These are phyloP conservation scores for Lecanicillium sp. DNA, from an alignment of 2,329 filamentous ascomycete genomes.

Conservation along the genomic window DNA sequence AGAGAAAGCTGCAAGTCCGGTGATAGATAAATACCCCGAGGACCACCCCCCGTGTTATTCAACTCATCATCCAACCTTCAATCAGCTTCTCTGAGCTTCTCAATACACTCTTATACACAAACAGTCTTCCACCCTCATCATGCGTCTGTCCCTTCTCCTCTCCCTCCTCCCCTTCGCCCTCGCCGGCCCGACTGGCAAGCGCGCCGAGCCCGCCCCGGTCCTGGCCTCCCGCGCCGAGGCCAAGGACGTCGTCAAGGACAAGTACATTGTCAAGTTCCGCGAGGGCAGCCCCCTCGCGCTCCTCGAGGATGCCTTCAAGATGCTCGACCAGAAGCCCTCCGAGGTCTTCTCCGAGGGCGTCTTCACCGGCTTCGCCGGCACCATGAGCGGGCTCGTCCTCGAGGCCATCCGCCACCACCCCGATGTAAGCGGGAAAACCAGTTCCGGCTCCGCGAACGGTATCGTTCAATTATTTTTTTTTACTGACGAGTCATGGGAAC, in stretches of 20 bases:
- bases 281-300: constrained; percentile 14
- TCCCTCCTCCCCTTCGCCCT: constrained; percentile 10
- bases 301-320: constrained; percentile 13
- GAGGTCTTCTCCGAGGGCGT: constrained; percentile 18
- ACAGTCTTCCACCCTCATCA: not conserved
- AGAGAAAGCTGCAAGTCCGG: too few species aligned
- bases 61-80: not conserved
- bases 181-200: constrained; percentile 9
- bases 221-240: constrained; percentile 15
- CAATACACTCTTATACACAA: not conserved
- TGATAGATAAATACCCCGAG: constrained; percentile 7
- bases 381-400: constrained; percentile 13
- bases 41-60: not conserved
- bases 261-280: constrained; percentile 21
- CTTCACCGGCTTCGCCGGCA: constrained; percentile 18
- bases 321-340: constrained; percentile 15
- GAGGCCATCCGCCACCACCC: constrained; percentile 17
- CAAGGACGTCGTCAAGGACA: constrained; percentile 15
- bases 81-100: too few species aligned
- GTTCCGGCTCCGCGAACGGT: not conserved
- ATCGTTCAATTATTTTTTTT: too few species aligned
- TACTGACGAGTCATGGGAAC: too few species aligned
- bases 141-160: constrained; percentile 8
- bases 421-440: not conserved
- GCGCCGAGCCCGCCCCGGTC: constrained; percentile 17